These are phyloP conservation scores for Hyaloscypha hepaticicola DNA, from an alignment of 495 filamentous ascomycete genomes.

Conservation along the genomic window DNA sequence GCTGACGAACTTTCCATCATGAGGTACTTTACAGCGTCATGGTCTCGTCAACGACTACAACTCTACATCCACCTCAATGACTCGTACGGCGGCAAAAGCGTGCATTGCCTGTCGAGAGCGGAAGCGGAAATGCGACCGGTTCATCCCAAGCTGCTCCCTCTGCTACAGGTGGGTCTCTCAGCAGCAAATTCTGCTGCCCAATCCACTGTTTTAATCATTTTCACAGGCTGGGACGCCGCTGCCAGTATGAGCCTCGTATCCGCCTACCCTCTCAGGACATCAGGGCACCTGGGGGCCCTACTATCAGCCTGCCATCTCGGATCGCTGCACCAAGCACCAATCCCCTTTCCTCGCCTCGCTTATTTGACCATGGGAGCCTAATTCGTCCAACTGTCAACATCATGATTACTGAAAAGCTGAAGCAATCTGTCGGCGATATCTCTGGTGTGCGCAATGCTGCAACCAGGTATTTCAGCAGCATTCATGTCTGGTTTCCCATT, in stretches of 20 bases:
- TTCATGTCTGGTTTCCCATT: conserved; percentile 49
- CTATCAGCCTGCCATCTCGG: background rate
- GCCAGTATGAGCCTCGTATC: conserved; percentile 10
- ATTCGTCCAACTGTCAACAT: conserved; percentile 14
- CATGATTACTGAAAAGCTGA: conserved; percentile 22
- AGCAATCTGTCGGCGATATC: conserved; percentile 11
- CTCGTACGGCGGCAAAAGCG: conserved; percentile 8
- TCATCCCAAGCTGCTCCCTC: conserved; percentile 40
- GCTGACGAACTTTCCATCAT: background rate
- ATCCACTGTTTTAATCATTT: conserved; percentile 30
- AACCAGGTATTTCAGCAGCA: conserved; percentile 33
- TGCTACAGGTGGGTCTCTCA: conserved; percentile 35
- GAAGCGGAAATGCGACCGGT: conserved; percentile 49
- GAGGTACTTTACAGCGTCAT: background rate
- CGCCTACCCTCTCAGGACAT: background rate
- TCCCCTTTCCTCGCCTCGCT: background rate
- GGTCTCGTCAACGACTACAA: background rate
- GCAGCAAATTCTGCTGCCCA: conserved; percentile 34
- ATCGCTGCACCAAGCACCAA: background rate
- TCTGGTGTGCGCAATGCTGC: conserved; percentile 32
- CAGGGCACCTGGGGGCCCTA: background rate
- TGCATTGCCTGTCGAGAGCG: conserved; percentile 33
- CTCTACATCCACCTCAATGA: background rate
- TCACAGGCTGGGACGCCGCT: conserved; percentile 27
- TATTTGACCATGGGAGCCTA: background rate